A percentile compares a stretch with the other conserved stretches of the same genome.
Evolutionary conservation across 2,329 filamentous ascomycete species (phyloP).

Genomic region (Nothopassalora personata): DNA sequence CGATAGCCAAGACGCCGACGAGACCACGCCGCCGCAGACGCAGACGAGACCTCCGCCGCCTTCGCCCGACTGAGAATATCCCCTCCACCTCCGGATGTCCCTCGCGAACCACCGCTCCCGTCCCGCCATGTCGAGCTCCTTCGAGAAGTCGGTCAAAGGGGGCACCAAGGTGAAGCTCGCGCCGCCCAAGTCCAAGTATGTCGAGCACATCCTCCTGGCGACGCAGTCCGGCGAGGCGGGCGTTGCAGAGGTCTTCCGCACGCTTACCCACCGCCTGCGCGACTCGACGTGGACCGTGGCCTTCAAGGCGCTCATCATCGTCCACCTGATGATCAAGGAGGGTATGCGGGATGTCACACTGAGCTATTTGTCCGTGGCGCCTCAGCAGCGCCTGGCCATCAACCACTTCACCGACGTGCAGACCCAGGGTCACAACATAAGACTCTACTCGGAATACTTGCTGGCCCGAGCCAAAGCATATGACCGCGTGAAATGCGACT

Average conservation of each 20-base stretch:
- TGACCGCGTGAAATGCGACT: constrained; percentile 79
- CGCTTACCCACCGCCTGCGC: constrained; percentile 78
- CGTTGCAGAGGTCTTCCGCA: constrained; percentile 91
- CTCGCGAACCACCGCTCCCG: constrained; percentile 13
- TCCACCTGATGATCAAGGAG: constrained; percentile 96
- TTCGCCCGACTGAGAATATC: neutral
- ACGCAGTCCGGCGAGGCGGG: constrained; percentile 93
- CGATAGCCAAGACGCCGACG: constrained; percentile 4
- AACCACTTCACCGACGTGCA: constrained; percentile 92
- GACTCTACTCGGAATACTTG: constrained; percentile 84
- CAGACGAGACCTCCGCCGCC: neutral
- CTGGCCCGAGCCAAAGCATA: constrained; percentile 75
- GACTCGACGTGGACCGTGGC: constrained; percentile 99
- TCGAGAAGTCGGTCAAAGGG: constrained; percentile 99
- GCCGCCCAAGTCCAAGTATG: constrained; percentile 97
- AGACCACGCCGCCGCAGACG: neutral
- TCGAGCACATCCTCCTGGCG: constrained; percentile 93
- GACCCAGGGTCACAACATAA: constrained; percentile 90
- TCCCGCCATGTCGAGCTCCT: constrained; percentile 68
- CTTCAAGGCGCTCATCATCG: constrained; percentile 93
- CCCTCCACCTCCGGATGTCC: constrained; percentile 6
- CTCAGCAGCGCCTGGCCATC: constrained; percentile 71
- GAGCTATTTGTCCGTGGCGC: constrained; percentile 74
- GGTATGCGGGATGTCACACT: constrained; percentile 85
- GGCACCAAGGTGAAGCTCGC: constrained; percentile 93